Evolutionary conservation across 805 yeast genomes (phyloP), one percentile per base, ranked within the genome.

Genomic region (Wickerhamiella galacta): DNA sequence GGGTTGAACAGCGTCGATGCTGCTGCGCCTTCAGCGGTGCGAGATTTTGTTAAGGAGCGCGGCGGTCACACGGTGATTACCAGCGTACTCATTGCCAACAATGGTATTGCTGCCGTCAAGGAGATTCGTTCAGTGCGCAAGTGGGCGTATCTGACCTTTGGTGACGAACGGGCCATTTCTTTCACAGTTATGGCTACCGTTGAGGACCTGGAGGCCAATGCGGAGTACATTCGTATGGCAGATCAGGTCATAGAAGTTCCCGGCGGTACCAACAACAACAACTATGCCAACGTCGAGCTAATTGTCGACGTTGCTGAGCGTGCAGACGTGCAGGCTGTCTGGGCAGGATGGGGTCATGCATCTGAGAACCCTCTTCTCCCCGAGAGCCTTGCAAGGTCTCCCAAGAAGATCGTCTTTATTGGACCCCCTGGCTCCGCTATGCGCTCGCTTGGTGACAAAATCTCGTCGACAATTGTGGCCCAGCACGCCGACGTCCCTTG

Each of bases 311-410:
- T 90, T 31, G 99, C 99, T 23, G 98, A 90, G 62, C 77, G 95
- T 63, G 77, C 93, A 28, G 72, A 81, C 44, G 95, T 80, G 36
- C 93, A 90, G 55, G 99, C 98, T 17, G 99, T 90, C 37, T 90
- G 99, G 99, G 99, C 99, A 22, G 99, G 99, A 49, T 90, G 99
- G 99, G 99, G 99, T 49, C 98, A 92, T 55, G 99, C 99, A 19
- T 81, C 95, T n/a, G 99, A 90, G 63, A 87, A 92, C 61, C 99
- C 99, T 18, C 56, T 63, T 30, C 70, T 90, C 44, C 99, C 99
- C 19, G 98, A 90, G 58, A 72, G 69, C 57, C 67, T 90, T 54
- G 95, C 96, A 11, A 75, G 76, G n/a, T 82, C 95, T 14, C 82
- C 85, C 39, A 77, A 82, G 57, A 79, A 70, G 51, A 78, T 92